Base-by-base conservation (phyloP, 441 rosid genomes). In the Jatropha podagrica region DNA sequence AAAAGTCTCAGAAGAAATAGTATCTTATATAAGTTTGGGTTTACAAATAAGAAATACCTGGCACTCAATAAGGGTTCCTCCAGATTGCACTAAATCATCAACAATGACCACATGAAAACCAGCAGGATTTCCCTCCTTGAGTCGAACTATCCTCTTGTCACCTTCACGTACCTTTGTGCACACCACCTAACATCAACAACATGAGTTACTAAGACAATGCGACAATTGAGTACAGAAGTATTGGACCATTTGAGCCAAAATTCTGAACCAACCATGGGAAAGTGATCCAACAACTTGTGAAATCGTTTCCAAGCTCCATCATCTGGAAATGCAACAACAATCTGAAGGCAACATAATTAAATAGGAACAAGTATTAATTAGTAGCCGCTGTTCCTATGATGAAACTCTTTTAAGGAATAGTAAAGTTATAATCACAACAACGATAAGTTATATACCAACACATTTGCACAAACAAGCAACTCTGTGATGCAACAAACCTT, bases 241-340 rank as follows among this genome's bases (percentile, higher is more conserved):
- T 56, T 40, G 71, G 15, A 63, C 52, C 52, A 74, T 37, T 65
- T 38, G 40, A 65, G 62, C 32, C 65, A 55, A 32, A 60, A 37
- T 23, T 10, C 20, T 10, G 68, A 80, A 87, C 90, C 73, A 65
- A 96, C 99, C 85, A 74, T 86, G 27, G 97, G 97, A 76, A 87
- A 96, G 75, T 91, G 86, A 82, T 89, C 96, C 81, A 96, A 83
- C 76, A 86, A 85, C 83, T 90, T 92, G 90, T 96, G 98, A 85
- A 93, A 96, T 76, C 98, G 92, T 86, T 96, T 96, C 97, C 98
- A 96, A 60, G 99, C 99, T 83, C 99, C 99, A 81, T 96, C 99
- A 83, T 96, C 99, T 3, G 99, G 98, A 88, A 96, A 96, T 70
- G 98, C 99, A 64, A 96, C 88, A 64, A 91, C 87, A 66, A 96